These are phyloP conservation scores for Yamadazyma diospyri DNA, from an alignment of 1,139 yeast species.

Conservation along the genomic window DNA sequence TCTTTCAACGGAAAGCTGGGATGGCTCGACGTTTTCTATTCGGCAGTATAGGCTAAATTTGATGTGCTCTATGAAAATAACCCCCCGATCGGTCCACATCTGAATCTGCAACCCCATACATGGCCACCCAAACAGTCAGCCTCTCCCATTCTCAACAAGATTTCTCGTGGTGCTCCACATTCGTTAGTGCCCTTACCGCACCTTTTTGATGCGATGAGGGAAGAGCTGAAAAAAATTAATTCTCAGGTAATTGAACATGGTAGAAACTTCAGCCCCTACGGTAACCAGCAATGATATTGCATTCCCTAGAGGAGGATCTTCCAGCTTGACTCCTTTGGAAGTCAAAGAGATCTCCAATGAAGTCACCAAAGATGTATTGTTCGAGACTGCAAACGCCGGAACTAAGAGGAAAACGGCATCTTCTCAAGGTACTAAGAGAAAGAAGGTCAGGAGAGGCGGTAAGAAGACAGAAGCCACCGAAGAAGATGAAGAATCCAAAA, in stretches of 20 bases:
- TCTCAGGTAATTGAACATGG: constrained; percentile 4
- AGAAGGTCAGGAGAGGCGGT: constrained; percentile 35
- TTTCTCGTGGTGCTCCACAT: too few relatives aligned
- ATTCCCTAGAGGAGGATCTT: constrained; percentile 94
- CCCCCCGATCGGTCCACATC: too few relatives aligned
- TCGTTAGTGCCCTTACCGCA: constrained; percentile 2
- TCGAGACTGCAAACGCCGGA: constrained; percentile 43
- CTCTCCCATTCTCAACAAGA: too few relatives aligned
- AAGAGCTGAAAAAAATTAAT: constrained; percentile 5
- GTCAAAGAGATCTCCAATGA: constrained; percentile 90
- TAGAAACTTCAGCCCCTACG: constrained; percentile 10
- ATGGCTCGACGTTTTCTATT: too few relatives aligned
- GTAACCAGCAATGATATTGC: constrained; percentile 58
- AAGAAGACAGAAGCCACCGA: constrained; percentile 23
- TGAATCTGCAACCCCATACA: too few relatives aligned
- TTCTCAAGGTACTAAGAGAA: constrained; percentile 24
- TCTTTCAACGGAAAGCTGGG: too few relatives aligned
- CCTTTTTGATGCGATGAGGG: constrained; percentile 7
- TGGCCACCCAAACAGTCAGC: too few relatives aligned
- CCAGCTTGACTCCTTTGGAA: constrained; percentile 84
- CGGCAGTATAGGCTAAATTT: too few relatives aligned
- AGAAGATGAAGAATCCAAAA: constrained; percentile 20
- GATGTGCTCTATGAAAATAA: too few relatives aligned
- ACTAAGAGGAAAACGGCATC: constrained; percentile 30
- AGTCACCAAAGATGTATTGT: constrained; percentile 82